These are phyloP conservation scores for Saccharomyces mikatae DNA, from an alignment of 805 yeast genomes.

Conservation along the genomic window DNA sequence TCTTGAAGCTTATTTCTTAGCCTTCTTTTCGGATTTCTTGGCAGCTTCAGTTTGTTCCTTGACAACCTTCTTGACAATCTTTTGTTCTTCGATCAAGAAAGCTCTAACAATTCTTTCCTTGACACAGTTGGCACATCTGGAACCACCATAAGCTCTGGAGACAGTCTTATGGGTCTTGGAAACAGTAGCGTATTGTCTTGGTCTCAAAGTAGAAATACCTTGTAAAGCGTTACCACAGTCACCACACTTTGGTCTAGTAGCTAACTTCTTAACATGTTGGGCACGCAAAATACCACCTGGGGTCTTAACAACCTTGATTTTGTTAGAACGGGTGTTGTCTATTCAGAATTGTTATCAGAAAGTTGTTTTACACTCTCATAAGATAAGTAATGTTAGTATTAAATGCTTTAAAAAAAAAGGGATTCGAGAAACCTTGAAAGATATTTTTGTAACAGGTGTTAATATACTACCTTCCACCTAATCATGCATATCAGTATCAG, in stretches of 20 bases:
- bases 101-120: slow-evolving; percentile 99
- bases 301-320: slow-evolving; percentile 98
- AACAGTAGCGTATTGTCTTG: slow-evolving; percentile 92
- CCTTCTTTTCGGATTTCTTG: slow-evolving; percentile 46
- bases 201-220: slow-evolving; percentile 92
- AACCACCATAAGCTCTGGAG: slow-evolving; percentile 99
- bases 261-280: slow-evolving; percentile 91
- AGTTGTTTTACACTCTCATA: not conserved
- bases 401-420: not conserved
- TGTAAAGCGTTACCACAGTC: slow-evolving; percentile 76
- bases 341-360: slow-evolving; percentile 1
- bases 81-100: slow-evolving; percentile 99
- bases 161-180: slow-evolving; percentile 97
- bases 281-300: slow-evolving; percentile 99
- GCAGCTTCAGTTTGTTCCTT: slow-evolving; percentile 93
- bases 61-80: slow-evolving; percentile 98
- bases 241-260: slow-evolving; percentile 83
- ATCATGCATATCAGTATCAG: too few relatives aligned
- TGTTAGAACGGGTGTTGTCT: slow-evolving; percentile 99
- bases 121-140: slow-evolving; percentile 96
- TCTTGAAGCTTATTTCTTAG: slow-evolving; percentile 20
- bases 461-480: too few relatives aligned
- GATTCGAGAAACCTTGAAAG: not conserved
- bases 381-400: not conserved
- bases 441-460: not conserved